Conservation (phyloP, 1,284 basidiomycete genomes). For the Coriolopsis trogii region DNA sequence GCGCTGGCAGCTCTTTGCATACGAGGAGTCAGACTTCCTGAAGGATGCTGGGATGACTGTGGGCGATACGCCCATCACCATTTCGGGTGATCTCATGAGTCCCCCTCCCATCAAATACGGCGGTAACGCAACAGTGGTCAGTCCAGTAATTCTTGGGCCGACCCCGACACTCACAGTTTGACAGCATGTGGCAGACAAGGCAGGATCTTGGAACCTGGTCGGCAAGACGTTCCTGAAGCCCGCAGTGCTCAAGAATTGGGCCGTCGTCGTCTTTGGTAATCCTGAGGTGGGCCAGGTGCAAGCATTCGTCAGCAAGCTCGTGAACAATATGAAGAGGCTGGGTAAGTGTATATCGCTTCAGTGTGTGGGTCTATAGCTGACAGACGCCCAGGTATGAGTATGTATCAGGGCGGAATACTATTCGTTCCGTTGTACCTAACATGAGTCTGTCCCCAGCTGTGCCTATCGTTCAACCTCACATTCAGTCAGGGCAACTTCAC, state of each 20-base stretch:
- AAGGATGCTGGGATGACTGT: conserved; percentile 36
- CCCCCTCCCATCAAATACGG: conserved; percentile 35
- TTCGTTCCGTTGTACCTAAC: no score
- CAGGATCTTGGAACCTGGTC: conserved; percentile 40
- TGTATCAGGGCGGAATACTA: background rate
- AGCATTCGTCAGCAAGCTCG: conserved; percentile 29
- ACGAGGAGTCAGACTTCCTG: conserved; percentile 38
- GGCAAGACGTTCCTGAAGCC: conserved; percentile 27
- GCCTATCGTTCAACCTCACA: conserved; percentile 2
- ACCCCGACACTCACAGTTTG: background rate
- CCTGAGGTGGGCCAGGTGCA: conserved; percentile 1
- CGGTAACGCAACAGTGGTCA: conserved; percentile 18
- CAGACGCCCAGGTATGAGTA: conserved; percentile 9
- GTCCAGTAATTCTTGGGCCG: background rate
- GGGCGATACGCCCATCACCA: conserved; percentile 25
- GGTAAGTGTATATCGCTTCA: conserved; percentile 29
- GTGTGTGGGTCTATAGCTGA: background rate
- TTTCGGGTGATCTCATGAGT: conserved; percentile 31
- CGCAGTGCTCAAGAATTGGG: conserved; percentile 25
- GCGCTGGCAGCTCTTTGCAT: conserved; percentile 30
- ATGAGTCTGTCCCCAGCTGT: no score
- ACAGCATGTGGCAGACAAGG: conserved; percentile 10
- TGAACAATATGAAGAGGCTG: conserved; percentile 31
- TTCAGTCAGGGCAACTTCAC: background rate
- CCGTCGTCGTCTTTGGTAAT: conserved; percentile 33